phyloP scores from a whole-genome alignment of 2,329 filamentous ascomycete species.

The Xylariaceae sp. region DNA sequence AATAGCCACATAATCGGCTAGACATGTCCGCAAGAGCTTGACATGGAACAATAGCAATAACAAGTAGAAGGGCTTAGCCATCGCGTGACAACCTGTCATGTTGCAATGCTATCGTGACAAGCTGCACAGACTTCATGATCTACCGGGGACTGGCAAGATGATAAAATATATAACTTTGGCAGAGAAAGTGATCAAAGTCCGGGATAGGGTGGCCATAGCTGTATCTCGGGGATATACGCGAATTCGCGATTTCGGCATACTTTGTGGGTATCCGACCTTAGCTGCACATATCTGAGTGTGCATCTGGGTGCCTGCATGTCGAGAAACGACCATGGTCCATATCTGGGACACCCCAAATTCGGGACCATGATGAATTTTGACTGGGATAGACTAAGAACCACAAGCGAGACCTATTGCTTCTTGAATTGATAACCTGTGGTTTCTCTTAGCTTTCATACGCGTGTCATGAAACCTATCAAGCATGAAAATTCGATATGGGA shows the following conservation, averaged over 20 bases:
- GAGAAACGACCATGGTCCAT: slow-evolving; percentile 18
- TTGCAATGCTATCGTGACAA: slow-evolving; percentile 6
- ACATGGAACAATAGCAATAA: slow-evolving; percentile 21
- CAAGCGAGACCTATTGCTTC: slow-evolving; percentile 14
- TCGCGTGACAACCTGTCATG: slow-evolving; percentile 18
- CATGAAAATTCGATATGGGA: slow-evolving; percentile 2
- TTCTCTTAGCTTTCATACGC: background rate
- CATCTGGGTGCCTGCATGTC: slow-evolving; percentile 19
- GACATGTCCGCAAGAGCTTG: slow-evolving; percentile 22
- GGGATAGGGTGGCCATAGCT: background rate
- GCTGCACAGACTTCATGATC: slow-evolving; percentile 1
- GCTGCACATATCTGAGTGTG: slow-evolving; percentile 5
- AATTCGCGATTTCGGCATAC: slow-evolving; percentile 18
- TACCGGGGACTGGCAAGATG: background rate
- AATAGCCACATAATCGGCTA: slow-evolving; percentile 20
- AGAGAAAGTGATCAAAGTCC: background rate
- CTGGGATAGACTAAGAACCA: slow-evolving; percentile 4
- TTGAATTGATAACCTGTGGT: background rate
- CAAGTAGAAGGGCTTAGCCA: slow-evolving; percentile 23
- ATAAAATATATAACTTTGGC: slow-evolving; percentile 11
- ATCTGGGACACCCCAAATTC: slow-evolving; percentile 7
- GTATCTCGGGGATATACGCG: slow-evolving; percentile 8
- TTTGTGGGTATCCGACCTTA: slow-evolving; percentile 15
- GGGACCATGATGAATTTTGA: slow-evolving; percentile 14
- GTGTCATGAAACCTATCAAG: background rate